Conservation (phyloP, 495 filamentous ascomycete genomes). For the Amniculicola lignicola region DNA sequence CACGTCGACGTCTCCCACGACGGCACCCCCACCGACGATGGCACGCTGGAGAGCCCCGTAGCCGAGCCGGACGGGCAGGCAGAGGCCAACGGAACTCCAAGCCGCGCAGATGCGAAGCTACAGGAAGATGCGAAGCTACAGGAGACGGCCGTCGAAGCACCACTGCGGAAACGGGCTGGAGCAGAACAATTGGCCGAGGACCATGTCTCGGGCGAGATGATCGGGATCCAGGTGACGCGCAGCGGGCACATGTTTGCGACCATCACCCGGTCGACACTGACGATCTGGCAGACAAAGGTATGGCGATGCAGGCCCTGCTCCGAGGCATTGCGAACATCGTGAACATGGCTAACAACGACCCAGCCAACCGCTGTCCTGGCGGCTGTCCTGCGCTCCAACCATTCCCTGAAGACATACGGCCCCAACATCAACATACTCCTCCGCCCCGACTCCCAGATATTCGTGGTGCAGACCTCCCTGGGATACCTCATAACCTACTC, state of each 20-base stretch:
- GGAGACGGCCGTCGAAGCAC: constrained; percentile 28
- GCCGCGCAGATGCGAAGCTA: not conserved
- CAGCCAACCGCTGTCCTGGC: constrained; percentile 89
- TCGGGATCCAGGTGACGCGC: constrained; percentile 73
- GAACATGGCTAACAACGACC: constrained; percentile 7
- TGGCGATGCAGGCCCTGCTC: constrained; percentile 40
- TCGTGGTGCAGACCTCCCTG: constrained; percentile 83
- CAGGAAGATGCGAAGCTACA: not conserved
- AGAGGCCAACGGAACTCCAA: constrained; percentile 7
- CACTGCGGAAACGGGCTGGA: not conserved
- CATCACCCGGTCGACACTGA: constrained; percentile 76
- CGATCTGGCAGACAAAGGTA: constrained; percentile 95
- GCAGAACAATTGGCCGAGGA: constrained; percentile 24
- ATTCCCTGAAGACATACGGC: constrained; percentile 80
- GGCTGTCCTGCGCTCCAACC: constrained; percentile 71
- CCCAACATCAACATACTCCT: constrained; percentile 78
- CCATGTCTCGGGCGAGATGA: constrained; percentile 45
- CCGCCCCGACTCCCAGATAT: constrained; percentile 84
- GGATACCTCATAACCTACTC: constrained; percentile 95
- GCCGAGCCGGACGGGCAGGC: not conserved
- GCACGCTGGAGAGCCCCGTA: not conserved
- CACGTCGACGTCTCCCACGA: constrained; percentile 5
- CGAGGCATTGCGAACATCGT: not conserved
- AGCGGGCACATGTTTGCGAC: constrained; percentile 85
- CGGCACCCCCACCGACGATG: constrained; percentile 14